Percentiles rank a stretch among this genome's conserved stretches.
phyloP scores from a whole-genome alignment of 2,329 filamentous ascomycete genomes.

The Allantophomopsis lycopodina region DNA sequence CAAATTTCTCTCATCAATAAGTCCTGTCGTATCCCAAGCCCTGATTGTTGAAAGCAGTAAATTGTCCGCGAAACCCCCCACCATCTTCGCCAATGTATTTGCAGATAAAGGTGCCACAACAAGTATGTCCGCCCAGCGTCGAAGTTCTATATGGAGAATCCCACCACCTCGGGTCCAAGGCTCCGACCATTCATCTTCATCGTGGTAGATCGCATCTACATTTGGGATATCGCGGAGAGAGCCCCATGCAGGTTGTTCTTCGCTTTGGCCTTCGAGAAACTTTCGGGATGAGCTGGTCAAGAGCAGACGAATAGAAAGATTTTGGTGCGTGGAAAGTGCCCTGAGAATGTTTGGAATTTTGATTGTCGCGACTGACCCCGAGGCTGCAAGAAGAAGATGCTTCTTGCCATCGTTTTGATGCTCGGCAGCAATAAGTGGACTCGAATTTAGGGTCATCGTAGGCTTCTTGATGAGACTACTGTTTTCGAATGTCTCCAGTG shows the following conservation, averaged over 20 bases:
- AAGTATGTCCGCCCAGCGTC: constrained; percentile 70
- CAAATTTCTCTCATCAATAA: constrained; percentile 4
- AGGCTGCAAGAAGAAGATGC: constrained; percentile 53
- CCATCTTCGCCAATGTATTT: constrained; percentile 77
- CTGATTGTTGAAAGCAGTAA: constrained; percentile 62
- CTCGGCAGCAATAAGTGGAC: constrained; percentile 10
- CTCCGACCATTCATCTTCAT: constrained; percentile 72
- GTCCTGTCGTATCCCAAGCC: constrained; percentile 62
- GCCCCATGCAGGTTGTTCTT: constrained; percentile 60
- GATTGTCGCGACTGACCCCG: constrained; percentile 75
- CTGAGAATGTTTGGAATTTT: constrained; percentile 59
- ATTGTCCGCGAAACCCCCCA: constrained; percentile 63
- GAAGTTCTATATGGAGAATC: constrained; percentile 83
- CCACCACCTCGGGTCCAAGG: constrained; percentile 67
- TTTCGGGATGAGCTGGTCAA: constrained; percentile 60
- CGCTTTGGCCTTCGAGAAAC: constrained; percentile 64
- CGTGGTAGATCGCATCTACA: constrained; percentile 69
- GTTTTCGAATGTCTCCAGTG: neutral
- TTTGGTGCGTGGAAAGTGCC: constrained; percentile 33
- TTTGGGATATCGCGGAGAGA: constrained; percentile 46
- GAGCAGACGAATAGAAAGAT: constrained; percentile 71
- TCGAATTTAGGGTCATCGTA: neutral
- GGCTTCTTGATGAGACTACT: neutral
- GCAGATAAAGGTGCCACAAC: constrained; percentile 72
- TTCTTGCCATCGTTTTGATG: constrained; percentile 32